These are phyloP conservation scores for Xylaria digitata DNA, from an alignment of 2,329 filamentous ascomycete species.

Conservation along the genomic window DNA sequence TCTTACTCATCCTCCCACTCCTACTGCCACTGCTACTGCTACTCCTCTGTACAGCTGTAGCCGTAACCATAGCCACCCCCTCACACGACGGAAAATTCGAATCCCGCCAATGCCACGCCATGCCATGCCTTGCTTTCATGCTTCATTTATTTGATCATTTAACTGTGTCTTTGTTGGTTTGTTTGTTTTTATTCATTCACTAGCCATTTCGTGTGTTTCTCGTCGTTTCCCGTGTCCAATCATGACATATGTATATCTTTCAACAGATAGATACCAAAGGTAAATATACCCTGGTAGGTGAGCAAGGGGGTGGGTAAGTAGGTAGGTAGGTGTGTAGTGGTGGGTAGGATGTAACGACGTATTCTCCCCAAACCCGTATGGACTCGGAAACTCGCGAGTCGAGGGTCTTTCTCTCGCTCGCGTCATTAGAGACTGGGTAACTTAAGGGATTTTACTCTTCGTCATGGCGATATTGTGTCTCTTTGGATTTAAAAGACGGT, in stretches of 20 bases:
- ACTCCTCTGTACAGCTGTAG: neutral
- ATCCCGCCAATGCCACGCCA: neutral
- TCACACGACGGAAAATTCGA: neutral
- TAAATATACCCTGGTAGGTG: constrained; percentile 2
- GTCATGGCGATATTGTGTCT: no score
- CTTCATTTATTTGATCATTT: neutral
- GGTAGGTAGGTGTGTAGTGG: neutral
- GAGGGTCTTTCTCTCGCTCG: neutral
- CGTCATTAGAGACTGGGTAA: neutral
- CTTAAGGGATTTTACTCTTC: no score
- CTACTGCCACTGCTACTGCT: neutral
- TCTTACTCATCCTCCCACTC: neutral
- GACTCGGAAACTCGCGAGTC: constrained; percentile 12
- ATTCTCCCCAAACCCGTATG: neutral
- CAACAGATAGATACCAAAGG: constrained; percentile 1
- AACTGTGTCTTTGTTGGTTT: neutral
- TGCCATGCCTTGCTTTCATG: neutral
- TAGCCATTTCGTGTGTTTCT: neutral
- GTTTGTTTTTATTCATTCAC: neutral
- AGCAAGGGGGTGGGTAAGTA: neutral
- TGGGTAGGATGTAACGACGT: neutral
- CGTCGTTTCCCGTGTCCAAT: constrained; percentile 4
- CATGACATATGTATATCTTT: neutral
- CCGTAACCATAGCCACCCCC: no score
- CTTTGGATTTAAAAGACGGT: constrained; percentile 79